Evolutionary conservation across 2,329 filamentous ascomycete species (phyloP), one percentile per base, ranked within the genome.

Genomic region (Didymella pinodella): DNA sequence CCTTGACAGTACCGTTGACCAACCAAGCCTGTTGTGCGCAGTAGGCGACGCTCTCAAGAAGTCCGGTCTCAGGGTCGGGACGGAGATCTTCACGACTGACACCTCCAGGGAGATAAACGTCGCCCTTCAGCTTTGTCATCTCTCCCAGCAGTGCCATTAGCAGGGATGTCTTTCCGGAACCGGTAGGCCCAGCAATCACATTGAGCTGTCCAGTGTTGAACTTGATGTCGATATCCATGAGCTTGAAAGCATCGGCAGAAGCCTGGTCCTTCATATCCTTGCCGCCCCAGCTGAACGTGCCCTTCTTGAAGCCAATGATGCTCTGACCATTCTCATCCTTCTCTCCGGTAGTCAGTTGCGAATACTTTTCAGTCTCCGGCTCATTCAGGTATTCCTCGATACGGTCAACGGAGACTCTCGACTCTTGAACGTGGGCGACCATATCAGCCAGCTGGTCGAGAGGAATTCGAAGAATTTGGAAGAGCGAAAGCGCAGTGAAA

Each of bases 11-110:
- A 44, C 90, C 94, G 70, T 99, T 99, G 58, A 98, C 91, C 31
- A 99, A 84, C 95, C 95, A 99, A 8, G 95, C 92, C 76, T 96
- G 91, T 76, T 99, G 95, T 18, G 95, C 94, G 75, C 96, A 97
- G 75, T 98, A 99, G 16, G 95, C 95, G 59, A 97, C 89, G 60
- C 91, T 96, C 73, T 99, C 93, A 6, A 91, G 92, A 38, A 98
- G 84, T 1, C 90, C 90, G 25, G 94, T 97, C 58, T 90, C 88
- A 2, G 92, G 90, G 74, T 98, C 90, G 7, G 88, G 84, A 14
- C 84, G 89, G 29, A 97, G 85, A 60, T 97, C 92, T 73, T 97
- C 92, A 65, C 95, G 89, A 73, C 91, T 93, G 61, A 86, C 87
- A 43, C 91, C 92, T 65, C 93, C 92, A 3, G 95, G 95, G 26